Evolutionary conservation across 768 basidiomycete species (phyloP), one percentile per base, ranked within the genome.

Genomic region (Bullera alba): DNA sequence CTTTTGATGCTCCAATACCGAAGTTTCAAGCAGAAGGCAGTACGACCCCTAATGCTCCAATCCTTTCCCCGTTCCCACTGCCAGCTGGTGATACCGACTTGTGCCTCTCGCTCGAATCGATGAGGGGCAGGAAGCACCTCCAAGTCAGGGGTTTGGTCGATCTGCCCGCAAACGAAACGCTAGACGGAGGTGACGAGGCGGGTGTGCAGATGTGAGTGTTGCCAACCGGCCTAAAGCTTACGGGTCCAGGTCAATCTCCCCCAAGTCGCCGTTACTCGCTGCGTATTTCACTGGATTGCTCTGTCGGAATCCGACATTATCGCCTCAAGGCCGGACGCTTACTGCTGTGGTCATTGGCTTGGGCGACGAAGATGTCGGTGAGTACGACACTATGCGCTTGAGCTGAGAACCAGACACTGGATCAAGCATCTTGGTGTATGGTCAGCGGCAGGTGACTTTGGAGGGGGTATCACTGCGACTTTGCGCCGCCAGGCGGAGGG

Each of bases 351-450:
- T 61, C 5, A 58, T 72, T 12, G 66, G 68, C 17, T 48, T 72
- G 27, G 70, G 70, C 2, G 70, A 72, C 41, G 70, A 72, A 42
- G 64, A 48, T 15, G 51, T 63, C 8, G 59, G 64, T 61, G 36
- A 48, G 61, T 56, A 27, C 17, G 15, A 26, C 6, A n/a, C 7
- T 6, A 21, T 44, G 35, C 21, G 46, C 49, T 41, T 3, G 19
- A 28, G 42, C 42, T 43, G 26, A 43, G 23, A 25, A 28, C 26
- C 22, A 54, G 62, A 67, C 21, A 46, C 62, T 15, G 56, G 42
- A 70, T 92, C 65, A 10, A 66, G 56, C 5, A 53, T 71, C 35
- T 37, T 72, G 15, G 53, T 72, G 1, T 72, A 65, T 44, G 70
- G 70, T 2, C 70, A 70, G 42, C 42, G 48, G 17, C 50, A 65